A percentile compares a stretch with the other conserved stretches of the same genome.
phyloP scores from a whole-genome alignment of 2,329 filamentous ascomycete genomes.

The Stemphylium lycopersici region DNA sequence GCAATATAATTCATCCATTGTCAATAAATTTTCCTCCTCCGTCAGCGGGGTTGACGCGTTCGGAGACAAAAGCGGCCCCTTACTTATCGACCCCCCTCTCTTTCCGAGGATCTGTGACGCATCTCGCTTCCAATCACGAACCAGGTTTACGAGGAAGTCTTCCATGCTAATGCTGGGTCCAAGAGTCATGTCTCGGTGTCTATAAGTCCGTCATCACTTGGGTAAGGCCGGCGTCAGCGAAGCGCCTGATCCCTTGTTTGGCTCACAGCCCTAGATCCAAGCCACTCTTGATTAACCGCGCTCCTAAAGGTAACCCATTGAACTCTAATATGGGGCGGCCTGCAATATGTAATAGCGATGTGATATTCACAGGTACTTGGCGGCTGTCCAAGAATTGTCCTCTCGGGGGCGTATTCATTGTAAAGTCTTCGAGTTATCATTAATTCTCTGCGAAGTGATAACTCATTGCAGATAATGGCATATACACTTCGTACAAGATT shows the following conservation, averaged over 20 bases:
- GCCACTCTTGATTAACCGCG: slow-evolving; percentile 1
- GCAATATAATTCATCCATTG: background rate
- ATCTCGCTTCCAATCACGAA: background rate
- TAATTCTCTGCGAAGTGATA: background rate
- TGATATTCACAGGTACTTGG: background rate
- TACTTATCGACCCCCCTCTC: background rate
- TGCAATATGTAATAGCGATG: background rate
- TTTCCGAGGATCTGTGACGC: background rate
- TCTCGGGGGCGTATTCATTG: background rate
- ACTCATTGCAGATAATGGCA: background rate
- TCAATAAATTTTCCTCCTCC: background rate
- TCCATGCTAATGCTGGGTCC: background rate
- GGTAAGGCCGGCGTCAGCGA: background rate
- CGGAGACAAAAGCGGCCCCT: background rate
- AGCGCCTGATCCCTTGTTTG: background rate
- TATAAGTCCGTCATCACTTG: background rate
- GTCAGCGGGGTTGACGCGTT: background rate
- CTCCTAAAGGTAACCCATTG: background rate
- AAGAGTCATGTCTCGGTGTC: background rate
- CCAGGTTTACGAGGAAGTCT: too few species aligned
- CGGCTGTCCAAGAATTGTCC: background rate
- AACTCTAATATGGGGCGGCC: background rate
- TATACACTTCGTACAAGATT: background rate
- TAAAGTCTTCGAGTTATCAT: background rate
- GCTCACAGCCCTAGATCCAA: background rate